These are phyloP conservation scores for Ilyonectria robusta DNA, from an alignment of 2,329 filamentous ascomycete genomes.

Conservation along the genomic window DNA sequence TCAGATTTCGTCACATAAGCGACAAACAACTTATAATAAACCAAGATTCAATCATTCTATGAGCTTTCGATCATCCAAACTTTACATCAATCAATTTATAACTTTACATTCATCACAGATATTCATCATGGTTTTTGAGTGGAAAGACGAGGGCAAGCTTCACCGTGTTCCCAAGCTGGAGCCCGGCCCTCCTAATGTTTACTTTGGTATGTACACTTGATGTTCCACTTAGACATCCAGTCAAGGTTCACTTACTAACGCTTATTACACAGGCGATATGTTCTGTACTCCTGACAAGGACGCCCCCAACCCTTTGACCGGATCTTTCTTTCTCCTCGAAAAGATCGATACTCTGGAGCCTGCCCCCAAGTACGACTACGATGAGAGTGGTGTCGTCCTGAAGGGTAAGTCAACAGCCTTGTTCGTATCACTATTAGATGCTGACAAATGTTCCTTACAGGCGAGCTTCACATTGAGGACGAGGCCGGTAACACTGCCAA, in stretches of 20 bases:
- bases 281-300: conserved; percentile 10
- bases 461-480: conserved; percentile 26
- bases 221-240: not conserved
- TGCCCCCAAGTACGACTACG: conserved; percentile 26
- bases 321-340: conserved; percentile 27
- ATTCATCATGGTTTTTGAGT: conserved; percentile 24
- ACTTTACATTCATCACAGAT: not conserved
- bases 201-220: conserved; percentile 14
- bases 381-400: conserved; percentile 27
- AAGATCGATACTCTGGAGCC: conserved; percentile 12
- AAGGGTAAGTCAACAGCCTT: conserved; percentile 8
- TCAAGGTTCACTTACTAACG: not conserved
- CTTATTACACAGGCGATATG: conserved; percentile 2
- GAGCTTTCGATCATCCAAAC: not conserved
- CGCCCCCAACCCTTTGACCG: conserved; percentile 18
- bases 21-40: not conserved
- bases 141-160: conserved; percentile 26
- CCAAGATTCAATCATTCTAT: not conserved
- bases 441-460: not conserved
- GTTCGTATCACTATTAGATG: not conserved
- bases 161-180: conserved; percentile 29
- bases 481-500: conserved; percentile 22
- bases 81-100: not conserved
- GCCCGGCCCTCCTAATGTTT: conserved; percentile 17
- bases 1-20: not conserved